Evolutionary conservation across 306 rosid species (phyloP).

Genomic region (Trifolium fragiferum): DNA sequence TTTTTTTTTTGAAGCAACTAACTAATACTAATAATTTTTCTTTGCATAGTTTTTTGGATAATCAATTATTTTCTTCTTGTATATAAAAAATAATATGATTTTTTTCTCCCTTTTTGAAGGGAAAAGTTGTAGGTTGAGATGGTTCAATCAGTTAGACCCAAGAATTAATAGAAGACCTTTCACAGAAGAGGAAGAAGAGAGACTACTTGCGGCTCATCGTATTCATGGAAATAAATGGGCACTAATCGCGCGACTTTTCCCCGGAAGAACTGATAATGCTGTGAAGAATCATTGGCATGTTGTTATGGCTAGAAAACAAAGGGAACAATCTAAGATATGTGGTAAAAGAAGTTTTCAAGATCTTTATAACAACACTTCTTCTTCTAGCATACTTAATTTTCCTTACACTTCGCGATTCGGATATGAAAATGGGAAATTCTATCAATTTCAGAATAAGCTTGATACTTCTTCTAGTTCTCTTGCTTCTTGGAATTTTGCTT

Average conservation of each 20-base stretch:
- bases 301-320: slow-evolving; percentile 88
- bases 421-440: slow-evolving; percentile 47
- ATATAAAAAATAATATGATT: background rate
- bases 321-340: slow-evolving; percentile 81
- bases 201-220: slow-evolving; percentile 77
- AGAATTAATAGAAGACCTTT: slow-evolving; percentile 92
- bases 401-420: slow-evolving; percentile 20
- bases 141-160: slow-evolving; percentile 98
- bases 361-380: background rate
- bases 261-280: slow-evolving; percentile 90
- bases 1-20: too few relatives aligned
- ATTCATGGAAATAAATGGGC: slow-evolving; percentile 99
- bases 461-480: slow-evolving; percentile 43
- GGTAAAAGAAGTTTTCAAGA: slow-evolving; percentile 63
- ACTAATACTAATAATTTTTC: background rate
- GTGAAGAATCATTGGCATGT: slow-evolving; percentile 99
- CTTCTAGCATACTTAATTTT: background rate
- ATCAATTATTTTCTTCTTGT: background rate
- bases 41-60: too few relatives aligned
- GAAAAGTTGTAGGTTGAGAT: slow-evolving; percentile 92
- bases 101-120: slow-evolving; percentile 44
- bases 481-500: slow-evolving; percentile 68
- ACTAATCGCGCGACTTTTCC: slow-evolving; percentile 85
- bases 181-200: slow-evolving; percentile 89
- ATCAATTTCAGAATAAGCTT: slow-evolving; percentile 25